phyloP scores from a whole-genome alignment of 2,329 filamentous ascomycete genomes.

The Trichophaea hybrida region DNA sequence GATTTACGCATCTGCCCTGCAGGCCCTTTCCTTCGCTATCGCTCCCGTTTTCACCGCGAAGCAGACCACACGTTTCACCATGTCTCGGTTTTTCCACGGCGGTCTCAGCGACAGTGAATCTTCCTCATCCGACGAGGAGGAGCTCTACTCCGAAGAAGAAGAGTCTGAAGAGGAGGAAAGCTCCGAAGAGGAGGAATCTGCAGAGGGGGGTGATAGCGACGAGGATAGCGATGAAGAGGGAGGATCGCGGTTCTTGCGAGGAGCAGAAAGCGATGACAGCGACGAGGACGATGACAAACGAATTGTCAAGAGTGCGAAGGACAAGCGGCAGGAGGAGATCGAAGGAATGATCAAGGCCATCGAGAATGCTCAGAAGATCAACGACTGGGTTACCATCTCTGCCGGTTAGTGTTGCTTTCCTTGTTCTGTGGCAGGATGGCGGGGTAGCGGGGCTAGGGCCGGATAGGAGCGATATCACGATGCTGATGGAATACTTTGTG shows the following conservation, averaged over 20 bases:
- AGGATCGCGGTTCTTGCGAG: slow-evolving; percentile 69
- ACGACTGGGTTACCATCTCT: slow-evolving; percentile 89
- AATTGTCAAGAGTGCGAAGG: slow-evolving; percentile 92
- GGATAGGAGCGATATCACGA: slow-evolving; percentile 13
- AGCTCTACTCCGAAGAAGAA: slow-evolving; percentile 72
- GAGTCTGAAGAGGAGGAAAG: slow-evolving; percentile 38
- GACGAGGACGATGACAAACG: slow-evolving; percentile 76
- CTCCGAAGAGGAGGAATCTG: slow-evolving; percentile 34
- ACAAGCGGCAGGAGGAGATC: slow-evolving; percentile 90
- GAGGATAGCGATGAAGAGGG: slow-evolving; percentile 48
- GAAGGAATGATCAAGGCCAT: slow-evolving; percentile 80
- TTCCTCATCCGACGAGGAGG: slow-evolving; percentile 86
- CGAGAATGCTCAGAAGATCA: slow-evolving; percentile 94
- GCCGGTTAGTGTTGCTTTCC: slow-evolving; percentile 46
- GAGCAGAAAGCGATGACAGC: slow-evolving; percentile 61
- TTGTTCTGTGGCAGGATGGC: background rate
- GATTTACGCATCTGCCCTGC: too few relatives aligned
- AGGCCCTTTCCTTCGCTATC: too few relatives aligned
- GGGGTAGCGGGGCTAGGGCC: slow-evolving; percentile 10
- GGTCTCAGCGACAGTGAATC: slow-evolving; percentile 87
- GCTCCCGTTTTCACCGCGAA: too few relatives aligned
- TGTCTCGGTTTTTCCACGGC: slow-evolving; percentile 96
- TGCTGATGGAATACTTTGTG: background rate
- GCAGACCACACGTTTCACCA: slow-evolving; percentile 30
- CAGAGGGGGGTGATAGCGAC: slow-evolving; percentile 38